phyloP scores from a whole-genome alignment of 345 rosid species.

The Psidium guajava region DNA sequence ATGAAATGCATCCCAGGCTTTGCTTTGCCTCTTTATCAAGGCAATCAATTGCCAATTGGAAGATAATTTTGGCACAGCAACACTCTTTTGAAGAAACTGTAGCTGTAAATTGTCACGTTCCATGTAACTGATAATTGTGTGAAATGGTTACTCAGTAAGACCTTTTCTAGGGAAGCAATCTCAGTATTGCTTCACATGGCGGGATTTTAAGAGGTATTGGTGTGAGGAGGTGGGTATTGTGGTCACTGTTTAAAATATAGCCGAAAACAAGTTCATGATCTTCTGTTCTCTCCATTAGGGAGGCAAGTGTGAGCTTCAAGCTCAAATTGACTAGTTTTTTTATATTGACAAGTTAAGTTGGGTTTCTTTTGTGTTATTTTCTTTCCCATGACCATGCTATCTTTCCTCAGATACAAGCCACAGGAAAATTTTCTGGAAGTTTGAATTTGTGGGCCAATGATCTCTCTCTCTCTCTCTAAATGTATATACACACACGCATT shows the following conservation, averaged over 20 bases:
- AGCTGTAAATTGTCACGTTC: background rate
- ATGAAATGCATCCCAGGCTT: background rate
- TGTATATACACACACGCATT: background rate
- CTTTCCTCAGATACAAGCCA: background rate
- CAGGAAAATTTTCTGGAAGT: background rate
- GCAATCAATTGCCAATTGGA: background rate
- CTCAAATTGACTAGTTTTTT: background rate
- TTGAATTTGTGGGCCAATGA: background rate
- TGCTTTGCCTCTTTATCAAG: background rate
- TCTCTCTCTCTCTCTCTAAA: background rate
- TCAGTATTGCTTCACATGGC: background rate
- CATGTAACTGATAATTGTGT: background rate
- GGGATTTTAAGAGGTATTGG: background rate
- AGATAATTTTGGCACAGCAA: background rate
- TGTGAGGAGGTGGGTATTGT: background rate
- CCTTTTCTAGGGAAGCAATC: background rate
- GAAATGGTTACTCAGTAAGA: background rate
- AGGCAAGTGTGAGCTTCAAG: background rate
- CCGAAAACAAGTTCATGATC: background rate
- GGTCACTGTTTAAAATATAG: background rate
- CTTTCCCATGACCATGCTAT: background rate
- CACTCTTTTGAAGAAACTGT: background rate
- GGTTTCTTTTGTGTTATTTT: background rate
- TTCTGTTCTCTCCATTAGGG: background rate
- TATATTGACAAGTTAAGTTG: background rate